Evolutionary conservation across 106 monocot species (phyloP).

Genomic region (Dendrobium chrysotoxum): DNA sequence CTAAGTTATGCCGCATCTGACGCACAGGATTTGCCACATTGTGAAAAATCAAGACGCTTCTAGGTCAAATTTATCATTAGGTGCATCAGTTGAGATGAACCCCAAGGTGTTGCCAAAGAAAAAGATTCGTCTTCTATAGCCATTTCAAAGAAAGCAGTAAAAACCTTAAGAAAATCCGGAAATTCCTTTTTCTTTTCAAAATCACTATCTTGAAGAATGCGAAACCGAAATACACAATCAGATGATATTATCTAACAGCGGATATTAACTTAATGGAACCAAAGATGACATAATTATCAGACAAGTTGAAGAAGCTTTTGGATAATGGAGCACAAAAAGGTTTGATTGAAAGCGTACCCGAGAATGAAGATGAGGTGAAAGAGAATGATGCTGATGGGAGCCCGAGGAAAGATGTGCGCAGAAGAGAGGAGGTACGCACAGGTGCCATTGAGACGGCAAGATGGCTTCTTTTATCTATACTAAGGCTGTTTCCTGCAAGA

Average conservation of each 20-base stretch:
- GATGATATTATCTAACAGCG: not conserved
- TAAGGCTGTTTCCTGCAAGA: not conserved
- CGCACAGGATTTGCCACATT: not conserved
- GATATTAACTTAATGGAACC: not conserved
- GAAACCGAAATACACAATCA: too few species aligned
- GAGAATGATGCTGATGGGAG: slow-evolving; percentile 5
- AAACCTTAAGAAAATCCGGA: too few species aligned
- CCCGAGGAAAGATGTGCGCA: slow-evolving; percentile 12
- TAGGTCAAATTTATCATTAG: not conserved
- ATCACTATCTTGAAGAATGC: not conserved
- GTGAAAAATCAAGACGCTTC: not conserved
- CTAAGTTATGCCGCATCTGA: not conserved
- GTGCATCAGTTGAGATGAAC: not conserved
- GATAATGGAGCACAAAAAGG: not conserved
- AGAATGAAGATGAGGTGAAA: slow-evolving; percentile 20
- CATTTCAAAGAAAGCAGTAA: too few species aligned
- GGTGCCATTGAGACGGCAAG: slow-evolving; percentile 9
- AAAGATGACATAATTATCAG: not conserved
- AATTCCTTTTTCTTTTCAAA: not conserved
- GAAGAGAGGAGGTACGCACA: slow-evolving; percentile 3
- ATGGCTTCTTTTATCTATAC: slow-evolving; percentile 4
- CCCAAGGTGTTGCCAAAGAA: too few species aligned
- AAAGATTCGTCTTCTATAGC: too few species aligned
- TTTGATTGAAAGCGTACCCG: slow-evolving; percentile 16
- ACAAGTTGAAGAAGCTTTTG: not conserved